A percentile compares a stretch with the other conserved stretches of the same genome.
phyloP scores from a whole-genome alignment of 1,284 basidiomycete genomes.

The Anthracocystis walkeri region DNA sequence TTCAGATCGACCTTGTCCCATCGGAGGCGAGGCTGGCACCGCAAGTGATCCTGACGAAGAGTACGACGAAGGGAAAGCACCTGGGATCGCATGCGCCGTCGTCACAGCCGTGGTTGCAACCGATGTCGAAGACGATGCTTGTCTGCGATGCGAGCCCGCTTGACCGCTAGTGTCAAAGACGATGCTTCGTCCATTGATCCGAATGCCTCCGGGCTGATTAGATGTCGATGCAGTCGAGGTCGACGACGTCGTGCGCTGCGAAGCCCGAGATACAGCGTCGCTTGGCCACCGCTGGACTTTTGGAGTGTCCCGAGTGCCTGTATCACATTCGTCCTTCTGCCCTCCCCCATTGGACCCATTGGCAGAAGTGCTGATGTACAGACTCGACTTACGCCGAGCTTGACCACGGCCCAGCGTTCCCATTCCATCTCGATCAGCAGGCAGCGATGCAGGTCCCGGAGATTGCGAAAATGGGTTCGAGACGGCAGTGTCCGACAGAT shows the following conservation, averaged over 20 bases:
- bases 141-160: conserved; percentile 19
- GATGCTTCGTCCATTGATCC: conserved; percentile 49
- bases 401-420: conserved; percentile 29
- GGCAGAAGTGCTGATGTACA: conserved; percentile 38
- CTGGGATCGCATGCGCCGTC: conserved; percentile 36
- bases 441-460: conserved; percentile 44
- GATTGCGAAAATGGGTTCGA: conserved; percentile 55
- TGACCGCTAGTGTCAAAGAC: conserved; percentile 26
- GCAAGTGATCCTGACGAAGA: conserved; percentile 38
- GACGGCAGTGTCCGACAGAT: conserved; percentile 33
- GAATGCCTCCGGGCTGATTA: conserved; percentile 25
- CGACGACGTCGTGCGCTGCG: conserved; percentile 24
- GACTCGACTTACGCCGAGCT: conserved; percentile 37
- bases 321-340: neutral
- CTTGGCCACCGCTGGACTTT: conserved; percentile 42
- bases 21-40: conserved; percentile 11
- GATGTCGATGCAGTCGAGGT: conserved; percentile 22
- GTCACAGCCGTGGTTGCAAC: conserved; percentile 31
- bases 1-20: conserved; percentile 5
- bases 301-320: conserved; percentile 11
- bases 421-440: conserved; percentile 30
- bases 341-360: neutral
- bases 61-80: conserved; percentile 40
- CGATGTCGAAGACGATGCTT: conserved; percentile 30
- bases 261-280: conserved; percentile 18